Conservation (phyloP, 495 filamentous ascomycete species). For the Bathelium albidoporum region DNA sequence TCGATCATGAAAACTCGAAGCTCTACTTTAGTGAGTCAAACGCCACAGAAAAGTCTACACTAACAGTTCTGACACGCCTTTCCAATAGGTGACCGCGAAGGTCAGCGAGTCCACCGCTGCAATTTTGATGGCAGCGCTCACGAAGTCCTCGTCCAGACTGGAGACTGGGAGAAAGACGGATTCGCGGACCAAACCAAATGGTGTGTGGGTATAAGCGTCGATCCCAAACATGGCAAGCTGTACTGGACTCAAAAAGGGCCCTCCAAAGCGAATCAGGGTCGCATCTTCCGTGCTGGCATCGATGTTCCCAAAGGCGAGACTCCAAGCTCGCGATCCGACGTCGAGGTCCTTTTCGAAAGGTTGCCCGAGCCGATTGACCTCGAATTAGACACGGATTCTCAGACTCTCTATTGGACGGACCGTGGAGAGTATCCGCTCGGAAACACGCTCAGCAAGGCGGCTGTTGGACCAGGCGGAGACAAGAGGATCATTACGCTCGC, state of each 20-base stretch:
- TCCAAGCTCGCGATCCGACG: slow-evolving; percentile 29
- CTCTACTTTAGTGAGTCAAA: slow-evolving; percentile 36
- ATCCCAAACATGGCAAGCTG: slow-evolving; percentile 29
- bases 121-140: slow-evolving; percentile 38
- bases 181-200: slow-evolving; percentile 32
- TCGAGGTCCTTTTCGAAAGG: slow-evolving; percentile 33
- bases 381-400: slow-evolving; percentile 33
- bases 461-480: not conserved
- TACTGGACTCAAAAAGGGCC: slow-evolving; percentile 52
- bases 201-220: slow-evolving; percentile 45
- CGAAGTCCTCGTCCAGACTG: slow-evolving; percentile 35
- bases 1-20: slow-evolving; percentile 25
- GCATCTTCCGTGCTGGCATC: slow-evolving; percentile 38
- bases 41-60: not conserved
- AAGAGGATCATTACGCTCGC: slow-evolving; percentile 6
- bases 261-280: slow-evolving; percentile 36
- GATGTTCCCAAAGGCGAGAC: slow-evolving; percentile 26
- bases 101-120: slow-evolving; percentile 38
- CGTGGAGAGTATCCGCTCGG: slow-evolving; percentile 42
- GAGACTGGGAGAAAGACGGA: slow-evolving; percentile 18
- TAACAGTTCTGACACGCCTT: not conserved
- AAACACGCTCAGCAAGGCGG: slow-evolving; percentile 35
- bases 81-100: slow-evolving; percentile 39
- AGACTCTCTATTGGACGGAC: slow-evolving; percentile 46
- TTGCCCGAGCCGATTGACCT: slow-evolving; percentile 49